Conservation (phyloP, 139 green algal genomes). For the Asterochloris sp. region DNA sequence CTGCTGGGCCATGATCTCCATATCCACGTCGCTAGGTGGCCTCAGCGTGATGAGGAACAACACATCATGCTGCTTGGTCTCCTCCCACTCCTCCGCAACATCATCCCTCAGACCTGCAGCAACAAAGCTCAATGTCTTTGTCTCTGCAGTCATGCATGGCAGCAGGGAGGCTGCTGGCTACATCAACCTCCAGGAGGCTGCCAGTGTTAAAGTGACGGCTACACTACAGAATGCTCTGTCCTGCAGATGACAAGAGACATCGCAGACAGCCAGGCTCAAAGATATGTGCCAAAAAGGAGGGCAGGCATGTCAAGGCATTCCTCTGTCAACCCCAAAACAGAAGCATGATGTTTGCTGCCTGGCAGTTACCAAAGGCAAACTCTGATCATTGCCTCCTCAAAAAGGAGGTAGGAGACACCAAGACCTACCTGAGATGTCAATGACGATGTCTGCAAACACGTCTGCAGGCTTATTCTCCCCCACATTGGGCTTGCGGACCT, state of each 20-base stretch:
- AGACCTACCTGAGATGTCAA: conserved; percentile 52
- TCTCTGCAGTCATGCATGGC: no score
- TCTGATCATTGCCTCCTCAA: no score
- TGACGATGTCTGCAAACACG: conserved; percentile 75
- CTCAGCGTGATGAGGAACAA: conserved; percentile 86
- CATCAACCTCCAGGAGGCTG: no score
- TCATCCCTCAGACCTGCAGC: conserved; percentile 42
- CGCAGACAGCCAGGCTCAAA: no score
- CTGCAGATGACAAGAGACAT: no score
- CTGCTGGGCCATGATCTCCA: conserved; percentile 12
- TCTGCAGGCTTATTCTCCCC: conserved; percentile 81
- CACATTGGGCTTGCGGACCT: conserved; percentile 81
- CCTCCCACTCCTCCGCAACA: conserved; percentile 87
- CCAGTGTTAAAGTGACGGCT: no score
- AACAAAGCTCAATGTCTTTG: no score
- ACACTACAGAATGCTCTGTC: no score
- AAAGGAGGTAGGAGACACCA: not conserved
- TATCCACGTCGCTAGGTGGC: conserved; percentile 23
- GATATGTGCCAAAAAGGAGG: no score
- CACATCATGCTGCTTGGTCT: conserved; percentile 91
- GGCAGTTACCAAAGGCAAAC: conserved; percentile 6
- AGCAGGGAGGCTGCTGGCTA: no score
- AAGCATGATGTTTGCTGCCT: not conserved
- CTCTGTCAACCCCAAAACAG: no score
- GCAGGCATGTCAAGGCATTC: no score